Evolutionary conservation across 2,329 filamentous ascomycete species (phyloP).

Genomic region (Beauveria sp.): DNA sequence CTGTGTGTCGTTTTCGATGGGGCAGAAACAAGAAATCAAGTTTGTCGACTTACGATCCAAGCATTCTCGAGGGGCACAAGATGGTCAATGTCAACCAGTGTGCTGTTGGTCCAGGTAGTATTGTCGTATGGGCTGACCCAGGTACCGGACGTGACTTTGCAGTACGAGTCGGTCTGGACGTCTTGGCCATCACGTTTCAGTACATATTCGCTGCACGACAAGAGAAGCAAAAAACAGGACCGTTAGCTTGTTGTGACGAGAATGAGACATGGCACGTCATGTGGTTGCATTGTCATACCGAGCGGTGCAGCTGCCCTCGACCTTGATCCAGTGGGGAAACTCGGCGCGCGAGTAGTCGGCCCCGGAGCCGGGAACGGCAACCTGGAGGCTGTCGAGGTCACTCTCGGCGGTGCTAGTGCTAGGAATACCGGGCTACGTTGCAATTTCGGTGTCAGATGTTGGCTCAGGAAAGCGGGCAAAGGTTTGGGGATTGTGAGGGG

Average conservation of each 20-base stretch:
- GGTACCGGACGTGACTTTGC: conserved; percentile 54
- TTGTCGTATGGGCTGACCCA: conserved; percentile 73
- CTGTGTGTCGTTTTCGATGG: not conserved
- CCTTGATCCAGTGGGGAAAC: conserved; percentile 66
- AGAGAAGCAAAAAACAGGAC: not conserved
- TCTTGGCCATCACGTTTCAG: conserved; percentile 64
- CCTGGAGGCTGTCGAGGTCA: conserved; percentile 51
- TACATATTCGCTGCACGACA: conserved; percentile 49
- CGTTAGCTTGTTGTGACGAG: not conserved
- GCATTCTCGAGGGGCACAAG: conserved; percentile 75
- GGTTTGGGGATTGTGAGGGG: not conserved
- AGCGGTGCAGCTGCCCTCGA: conserved; percentile 62
- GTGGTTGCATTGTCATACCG: conserved; percentile 29
- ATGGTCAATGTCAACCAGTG: conserved; percentile 75
- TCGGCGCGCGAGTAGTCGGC: conserved; percentile 55
- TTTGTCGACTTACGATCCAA: conserved; percentile 51
- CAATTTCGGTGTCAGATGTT: not conserved
- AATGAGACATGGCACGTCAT: not conserved
- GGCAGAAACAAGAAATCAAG: not conserved
- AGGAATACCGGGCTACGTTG: conserved; percentile 52
- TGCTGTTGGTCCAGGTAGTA: conserved; percentile 57
- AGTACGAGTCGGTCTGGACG: conserved; percentile 52
- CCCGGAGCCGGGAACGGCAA: conserved; percentile 46
- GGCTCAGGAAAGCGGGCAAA: not conserved
- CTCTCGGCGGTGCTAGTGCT: conserved; percentile 46